Conservation (phyloP, 148 eudicot species). For the Rhododendron molle region DNA sequence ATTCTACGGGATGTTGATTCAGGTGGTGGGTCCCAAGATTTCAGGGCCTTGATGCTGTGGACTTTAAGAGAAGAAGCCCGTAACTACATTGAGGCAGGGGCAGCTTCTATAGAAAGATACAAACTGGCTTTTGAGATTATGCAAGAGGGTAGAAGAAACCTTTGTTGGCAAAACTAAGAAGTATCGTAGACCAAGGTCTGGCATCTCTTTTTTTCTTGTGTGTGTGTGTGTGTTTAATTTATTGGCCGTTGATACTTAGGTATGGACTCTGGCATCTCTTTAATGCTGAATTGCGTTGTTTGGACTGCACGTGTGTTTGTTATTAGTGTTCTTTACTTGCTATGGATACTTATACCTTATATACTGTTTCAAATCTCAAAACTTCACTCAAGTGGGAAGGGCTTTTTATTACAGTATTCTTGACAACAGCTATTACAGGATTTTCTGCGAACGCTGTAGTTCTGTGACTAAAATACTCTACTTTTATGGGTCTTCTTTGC, state of each 20-base stretch:
- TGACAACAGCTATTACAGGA: neutral
- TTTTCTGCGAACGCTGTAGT: neutral
- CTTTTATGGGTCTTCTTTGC: constrained; percentile 1
- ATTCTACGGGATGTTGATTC: constrained; percentile 42
- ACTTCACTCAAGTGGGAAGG: neutral
- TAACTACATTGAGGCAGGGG: constrained; percentile 47
- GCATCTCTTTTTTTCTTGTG: neutral
- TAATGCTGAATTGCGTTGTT: neutral
- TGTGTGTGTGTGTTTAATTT: neutral
- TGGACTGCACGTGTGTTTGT: neutral
- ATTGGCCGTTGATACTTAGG: neutral
- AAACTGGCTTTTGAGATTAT: constrained; percentile 56
- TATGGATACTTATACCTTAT: neutral
- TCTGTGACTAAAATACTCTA: neutral
- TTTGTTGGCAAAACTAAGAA: constrained; percentile 46
- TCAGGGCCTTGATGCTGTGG: constrained; percentile 52
- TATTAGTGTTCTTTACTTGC: neutral
- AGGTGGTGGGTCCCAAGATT: constrained; percentile 42
- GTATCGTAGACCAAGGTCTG: constrained; percentile 16
- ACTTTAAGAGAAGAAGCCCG: constrained; percentile 54
- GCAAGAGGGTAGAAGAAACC: constrained; percentile 57
- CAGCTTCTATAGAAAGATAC: constrained; percentile 42
- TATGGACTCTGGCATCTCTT: neutral
- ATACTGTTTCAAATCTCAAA: neutral
- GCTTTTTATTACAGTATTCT: neutral